Base-by-base conservation (phyloP, 371 early-diverging fungal species). In the Entomophthora muscae region DNA sequence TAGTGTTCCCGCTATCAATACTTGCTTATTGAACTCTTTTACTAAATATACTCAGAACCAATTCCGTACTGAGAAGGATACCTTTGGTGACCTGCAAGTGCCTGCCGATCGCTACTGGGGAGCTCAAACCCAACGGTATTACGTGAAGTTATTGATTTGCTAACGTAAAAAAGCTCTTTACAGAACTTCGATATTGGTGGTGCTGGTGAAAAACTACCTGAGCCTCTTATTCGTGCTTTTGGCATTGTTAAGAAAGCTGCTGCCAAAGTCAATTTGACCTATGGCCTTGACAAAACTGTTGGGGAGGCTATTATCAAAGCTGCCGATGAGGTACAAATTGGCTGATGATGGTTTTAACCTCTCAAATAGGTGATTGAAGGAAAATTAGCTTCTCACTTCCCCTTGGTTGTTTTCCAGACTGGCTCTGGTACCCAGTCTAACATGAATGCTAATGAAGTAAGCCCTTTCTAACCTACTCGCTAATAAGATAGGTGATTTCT, bases 381-480 rank as follows among this genome's bases (percentile, higher is more conserved):
- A 52, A 84, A 83, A 68, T 81, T 90, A 55, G 76, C 80, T 69
- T 88, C 87, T 54, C 91, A 94, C 70, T 96, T 96, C 78, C 96
- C 96, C 51, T 77, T 96, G 60, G 95, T 96, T 27, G 88, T 93
- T 32, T 96, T 88, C 90, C 94, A 95, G 73, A 95, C 95, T 30
- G 96, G 96, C n/a, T 90, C 91, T 24, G 96, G 96, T 60, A 96
- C 95, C n/a, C 95, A 95, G 78, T 83, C 90, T 64, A 92, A 95
- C 79, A 94, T 93, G 95, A 94, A 94, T 71, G 83, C 80, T 61
- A 89, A 90, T 72, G 89, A 89, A 72, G 75, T 75, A 70, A 61
- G 23, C 32, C 13, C 7, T 13, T 3, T 27, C n/a, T n/a, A n/a
- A n/a, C n/a, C n/a, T n/a, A n/a, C n/a, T n/a, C n/a, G n/a, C n/a